Percentiles rank a stretch among this genome's conserved stretches.
Evolutionary conservation across 1,139 yeast species (phyloP).

Genomic region (Wickerhamomyces sp.): DNA sequence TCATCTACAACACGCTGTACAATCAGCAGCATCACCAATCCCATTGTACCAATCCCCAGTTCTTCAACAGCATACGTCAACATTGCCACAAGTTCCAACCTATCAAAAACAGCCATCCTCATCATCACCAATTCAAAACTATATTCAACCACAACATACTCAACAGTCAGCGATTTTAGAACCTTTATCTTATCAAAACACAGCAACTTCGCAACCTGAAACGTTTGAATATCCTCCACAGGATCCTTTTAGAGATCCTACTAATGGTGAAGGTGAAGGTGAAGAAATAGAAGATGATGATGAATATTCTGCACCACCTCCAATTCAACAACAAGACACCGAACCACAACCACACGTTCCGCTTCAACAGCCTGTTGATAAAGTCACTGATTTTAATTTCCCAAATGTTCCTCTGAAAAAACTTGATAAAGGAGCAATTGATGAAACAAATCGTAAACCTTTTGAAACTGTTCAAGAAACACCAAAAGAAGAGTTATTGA

Average conservation of each 20-base stretch:
- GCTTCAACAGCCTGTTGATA: slow-evolving; percentile 8
- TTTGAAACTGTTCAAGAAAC: slow-evolving; percentile 8
- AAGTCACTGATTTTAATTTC: slow-evolving; percentile 32
- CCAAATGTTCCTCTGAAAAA: slow-evolving; percentile 34
- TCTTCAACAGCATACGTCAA: not conserved
- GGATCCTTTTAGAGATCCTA: slow-evolving; percentile 2
- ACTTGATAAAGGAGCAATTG: slow-evolving; percentile 18
- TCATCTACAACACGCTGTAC: slow-evolving; percentile 6
- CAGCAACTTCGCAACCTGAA: not conserved
- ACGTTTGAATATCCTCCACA: not conserved
- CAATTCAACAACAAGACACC: slow-evolving; percentile 2
- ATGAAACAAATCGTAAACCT: slow-evolving; percentile 10
- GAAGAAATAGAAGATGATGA: slow-evolving; percentile 8
- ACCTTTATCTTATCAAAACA: not conserved
- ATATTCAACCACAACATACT: not conserved
- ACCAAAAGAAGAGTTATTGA: slow-evolving; percentile 27
- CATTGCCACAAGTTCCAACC: slow-evolving; percentile 2
- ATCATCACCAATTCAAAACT: not conserved
- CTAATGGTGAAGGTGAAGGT: not conserved
- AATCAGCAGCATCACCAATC: slow-evolving; percentile 1
- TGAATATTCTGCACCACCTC: slow-evolving; percentile 6
- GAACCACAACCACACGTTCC: slow-evolving; percentile 1
- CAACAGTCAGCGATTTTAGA: not conserved
- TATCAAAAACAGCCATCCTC: slow-evolving; percentile 1
- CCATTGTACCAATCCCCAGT: not conserved